These are phyloP conservation scores for Erodium maritimum DNA, from an alignment of 345 rosid genomes.

Conservation along the genomic window DNA sequence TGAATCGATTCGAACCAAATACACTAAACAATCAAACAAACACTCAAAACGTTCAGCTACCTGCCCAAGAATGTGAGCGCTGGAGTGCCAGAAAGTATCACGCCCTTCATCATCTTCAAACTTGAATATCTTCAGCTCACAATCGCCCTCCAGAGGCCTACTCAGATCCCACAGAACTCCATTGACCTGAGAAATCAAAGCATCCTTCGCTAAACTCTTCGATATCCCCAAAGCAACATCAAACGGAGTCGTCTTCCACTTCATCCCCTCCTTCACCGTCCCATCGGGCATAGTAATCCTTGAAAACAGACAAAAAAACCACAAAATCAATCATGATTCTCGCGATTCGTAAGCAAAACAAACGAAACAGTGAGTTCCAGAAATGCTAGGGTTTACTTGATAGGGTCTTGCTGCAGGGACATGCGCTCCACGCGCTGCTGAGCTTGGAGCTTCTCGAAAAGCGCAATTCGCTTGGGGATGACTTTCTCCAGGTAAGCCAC, in stretches of 20 bases:
- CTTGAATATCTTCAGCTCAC: constrained; percentile 57
- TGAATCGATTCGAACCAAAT: neutral
- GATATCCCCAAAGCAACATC: constrained; percentile 63
- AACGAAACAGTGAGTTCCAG: neutral
- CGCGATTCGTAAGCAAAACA: neutral
- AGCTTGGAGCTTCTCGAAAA: constrained; percentile 59
- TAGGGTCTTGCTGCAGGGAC: constrained; percentile 48
- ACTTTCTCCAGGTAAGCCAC: constrained; percentile 44
- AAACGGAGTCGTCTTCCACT: constrained; percentile 65
- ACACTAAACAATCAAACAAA: neutral
- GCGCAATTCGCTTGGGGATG: constrained; percentile 53
- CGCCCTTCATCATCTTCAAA: constrained; percentile 83
- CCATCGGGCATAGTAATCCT: constrained; percentile 70
- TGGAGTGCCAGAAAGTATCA: neutral
- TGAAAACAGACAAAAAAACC: neutral
- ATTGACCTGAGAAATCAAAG: constrained; percentile 65
- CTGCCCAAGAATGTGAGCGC: constrained; percentile 99
- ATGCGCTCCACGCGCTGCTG: constrained; percentile 42
- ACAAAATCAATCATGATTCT: neutral
- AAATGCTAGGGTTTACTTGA: constrained; percentile 33
- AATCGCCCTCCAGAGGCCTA: constrained; percentile 69
- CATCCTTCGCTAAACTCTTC: constrained; percentile 57
- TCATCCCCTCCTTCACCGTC: constrained; percentile 76
- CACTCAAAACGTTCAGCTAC: constrained; percentile 15
- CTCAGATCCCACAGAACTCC: constrained; percentile 88